Conservation (phyloP, 192 early-diverging fungal species). For the Coemansia sp. region DNA sequence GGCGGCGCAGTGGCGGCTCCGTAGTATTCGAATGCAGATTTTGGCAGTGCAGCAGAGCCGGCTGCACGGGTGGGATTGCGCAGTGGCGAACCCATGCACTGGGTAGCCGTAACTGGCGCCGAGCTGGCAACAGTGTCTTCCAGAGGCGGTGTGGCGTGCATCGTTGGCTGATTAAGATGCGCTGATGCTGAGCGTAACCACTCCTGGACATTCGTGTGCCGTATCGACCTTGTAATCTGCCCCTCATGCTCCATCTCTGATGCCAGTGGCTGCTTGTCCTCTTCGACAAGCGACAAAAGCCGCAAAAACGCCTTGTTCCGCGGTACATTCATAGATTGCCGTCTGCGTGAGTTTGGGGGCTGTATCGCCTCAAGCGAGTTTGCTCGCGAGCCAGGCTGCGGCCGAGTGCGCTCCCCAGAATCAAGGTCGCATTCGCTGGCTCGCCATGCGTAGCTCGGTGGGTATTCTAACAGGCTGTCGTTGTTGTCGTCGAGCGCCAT, state of each 20-base stretch:
- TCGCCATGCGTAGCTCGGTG: slow-evolving; percentile 7
- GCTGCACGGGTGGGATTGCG: slow-evolving; percentile 5
- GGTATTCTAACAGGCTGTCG: slow-evolving; percentile 6
- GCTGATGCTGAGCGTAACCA: slow-evolving; percentile 38
- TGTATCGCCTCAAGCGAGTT: slow-evolving; percentile 5
- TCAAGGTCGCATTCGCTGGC: slow-evolving; percentile 11
- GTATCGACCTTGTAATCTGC: slow-evolving; percentile 46
- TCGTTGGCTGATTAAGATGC: slow-evolving; percentile 1
- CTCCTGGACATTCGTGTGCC: slow-evolving; percentile 48
- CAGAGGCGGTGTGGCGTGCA: slow-evolving; percentile 11
- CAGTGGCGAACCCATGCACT: slow-evolving; percentile 2
- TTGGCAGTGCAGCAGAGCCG: not conserved
- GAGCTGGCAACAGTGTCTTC: slow-evolving; percentile 4
- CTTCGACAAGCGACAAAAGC: slow-evolving; percentile 43
- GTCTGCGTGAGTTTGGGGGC: not conserved
- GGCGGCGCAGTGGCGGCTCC: not conserved
- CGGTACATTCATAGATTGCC: slow-evolving; percentile 23
- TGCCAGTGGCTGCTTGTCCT: slow-evolving; percentile 41
- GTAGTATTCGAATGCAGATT: not conserved
- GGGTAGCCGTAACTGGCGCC: not conserved
- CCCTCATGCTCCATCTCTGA: slow-evolving; percentile 53
- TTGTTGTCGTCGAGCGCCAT: slow-evolving; percentile 17
- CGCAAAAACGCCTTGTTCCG: slow-evolving; percentile 50
- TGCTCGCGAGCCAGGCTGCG: not conserved
- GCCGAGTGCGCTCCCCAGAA: not conserved